A percentile compares a stretch with the other conserved stretches of the same genome.
phyloP scores from a whole-genome alignment of 2,329 filamentous ascomycete genomes.

The Diplodia scrobiculata region DNA sequence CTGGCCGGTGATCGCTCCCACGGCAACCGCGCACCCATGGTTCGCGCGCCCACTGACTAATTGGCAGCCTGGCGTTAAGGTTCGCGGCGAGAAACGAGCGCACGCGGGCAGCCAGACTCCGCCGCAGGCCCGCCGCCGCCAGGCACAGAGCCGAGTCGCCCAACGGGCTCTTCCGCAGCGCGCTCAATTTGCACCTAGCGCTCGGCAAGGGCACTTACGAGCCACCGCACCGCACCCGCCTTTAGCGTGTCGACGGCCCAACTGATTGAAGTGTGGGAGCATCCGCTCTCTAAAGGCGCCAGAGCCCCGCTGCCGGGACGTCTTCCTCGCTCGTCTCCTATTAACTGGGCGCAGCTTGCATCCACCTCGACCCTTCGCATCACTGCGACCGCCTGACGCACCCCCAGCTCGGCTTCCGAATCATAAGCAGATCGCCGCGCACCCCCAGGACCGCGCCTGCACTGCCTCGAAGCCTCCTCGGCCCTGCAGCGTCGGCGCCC shows the following conservation, averaged over 20 bases:
- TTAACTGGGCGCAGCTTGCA: conserved; percentile 28
- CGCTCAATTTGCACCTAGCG: conserved; percentile 24
- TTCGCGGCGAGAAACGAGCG: conserved; percentile 26
- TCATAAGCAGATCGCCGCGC: conserved; percentile 27
- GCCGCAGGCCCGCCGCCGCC: conserved; percentile 14
- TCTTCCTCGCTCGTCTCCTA: conserved; percentile 28
- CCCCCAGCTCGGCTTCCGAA: conserved; percentile 23
- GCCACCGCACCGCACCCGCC: conserved; percentile 25
- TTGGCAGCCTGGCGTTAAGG: conserved; percentile 19
- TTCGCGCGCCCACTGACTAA: conserved; percentile 23
- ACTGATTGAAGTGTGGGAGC: conserved; percentile 19
- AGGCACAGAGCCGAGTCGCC: conserved; percentile 27
- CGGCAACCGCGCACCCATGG: conserved; percentile 13
- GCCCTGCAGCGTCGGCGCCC: conserved; percentile 22
- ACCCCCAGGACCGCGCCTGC: conserved; percentile 19
- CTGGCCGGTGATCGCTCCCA: conserved; percentile 24
- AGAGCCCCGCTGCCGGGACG: conserved; percentile 27
- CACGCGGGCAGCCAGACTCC: conserved; percentile 23
- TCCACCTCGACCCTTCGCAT: conserved; percentile 26
- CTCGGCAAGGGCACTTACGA: conserved; percentile 26
- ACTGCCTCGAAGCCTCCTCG: conserved; percentile 24
- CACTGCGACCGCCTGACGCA: conserved; percentile 25
- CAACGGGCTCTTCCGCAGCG: conserved; percentile 25
- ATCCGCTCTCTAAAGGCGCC: conserved; percentile 28
- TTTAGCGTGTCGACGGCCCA: conserved; percentile 24